phyloP scores from a whole-genome alignment of 169 alveolate species.

The Eimeria sp. region DNA sequence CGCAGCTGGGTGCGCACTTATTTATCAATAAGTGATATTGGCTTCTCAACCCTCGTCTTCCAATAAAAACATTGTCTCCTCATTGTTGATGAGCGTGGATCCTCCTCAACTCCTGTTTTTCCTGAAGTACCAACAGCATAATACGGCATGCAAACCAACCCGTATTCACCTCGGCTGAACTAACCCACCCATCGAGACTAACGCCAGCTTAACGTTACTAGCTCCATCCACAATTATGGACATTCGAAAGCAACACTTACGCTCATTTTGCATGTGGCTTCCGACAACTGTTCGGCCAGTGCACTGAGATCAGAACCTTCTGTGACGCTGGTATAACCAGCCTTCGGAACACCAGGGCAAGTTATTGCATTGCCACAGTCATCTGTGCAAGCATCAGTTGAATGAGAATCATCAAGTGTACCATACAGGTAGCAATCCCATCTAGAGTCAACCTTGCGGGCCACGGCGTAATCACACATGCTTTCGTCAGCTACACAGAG shows the following conservation, averaged over 20 bases:
- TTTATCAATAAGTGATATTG: background rate
- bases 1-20: background rate
- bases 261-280: conserved; percentile 10
- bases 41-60: background rate
- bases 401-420: background rate
- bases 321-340: background rate
- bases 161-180: background rate
- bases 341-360: conserved; percentile 19
- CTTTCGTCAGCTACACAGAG: background rate
- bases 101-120: background rate
- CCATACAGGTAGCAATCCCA: background rate
- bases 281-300: background rate
- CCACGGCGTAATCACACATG: conserved; percentile 27
- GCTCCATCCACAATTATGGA: background rate
- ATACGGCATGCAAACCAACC: background rate
- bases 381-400: background rate
- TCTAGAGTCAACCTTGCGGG: background rate
- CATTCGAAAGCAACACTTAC: background rate
- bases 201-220: background rate
- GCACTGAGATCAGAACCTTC: background rate
- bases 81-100: background rate
- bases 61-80: background rate
- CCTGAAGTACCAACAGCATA: background rate
- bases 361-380: background rate
- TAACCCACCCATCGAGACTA: background rate